A percentile compares a stretch with the other conserved stretches of the same genome.
Conservation (phyloP, 2,329 filamentous ascomycete genomes). For the Colletotrichum nymphaeae region DNA sequence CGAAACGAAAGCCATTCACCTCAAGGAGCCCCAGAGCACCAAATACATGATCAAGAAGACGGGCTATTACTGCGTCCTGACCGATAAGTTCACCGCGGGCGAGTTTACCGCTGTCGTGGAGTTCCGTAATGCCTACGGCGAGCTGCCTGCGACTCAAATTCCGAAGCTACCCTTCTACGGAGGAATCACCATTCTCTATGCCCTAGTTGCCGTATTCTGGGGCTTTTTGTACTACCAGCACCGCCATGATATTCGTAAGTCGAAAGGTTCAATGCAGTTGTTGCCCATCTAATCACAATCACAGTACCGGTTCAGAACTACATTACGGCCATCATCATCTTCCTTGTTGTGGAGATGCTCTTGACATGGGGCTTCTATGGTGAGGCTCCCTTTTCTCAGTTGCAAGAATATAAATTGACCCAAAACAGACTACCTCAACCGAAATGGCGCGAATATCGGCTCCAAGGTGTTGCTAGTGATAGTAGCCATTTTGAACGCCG, state of each 20-base stretch:
- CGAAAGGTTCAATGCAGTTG: neutral
- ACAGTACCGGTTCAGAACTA: constrained; percentile 96
- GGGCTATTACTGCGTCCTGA: constrained; percentile 95
- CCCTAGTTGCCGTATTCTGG: constrained; percentile 88
- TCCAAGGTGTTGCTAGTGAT: constrained; percentile 89
- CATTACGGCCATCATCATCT: constrained; percentile 95
- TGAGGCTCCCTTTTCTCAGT: constrained; percentile 49
- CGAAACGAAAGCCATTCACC: constrained; percentile 82
- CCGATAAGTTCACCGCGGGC: constrained; percentile 73
- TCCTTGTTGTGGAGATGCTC: constrained; percentile 94
- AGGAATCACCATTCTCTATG: constrained; percentile 92
- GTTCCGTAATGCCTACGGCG: constrained; percentile 96
- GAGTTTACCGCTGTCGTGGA: constrained; percentile 86
- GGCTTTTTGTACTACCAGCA: constrained; percentile 96
- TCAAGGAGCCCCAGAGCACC: constrained; percentile 78
- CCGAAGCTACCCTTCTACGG: constrained; percentile 98
- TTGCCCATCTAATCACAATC: neutral
- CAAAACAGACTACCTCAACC: constrained; percentile 84
- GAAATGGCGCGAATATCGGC: constrained; percentile 84
- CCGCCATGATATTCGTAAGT: constrained; percentile 75
- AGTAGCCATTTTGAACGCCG: constrained; percentile 93
- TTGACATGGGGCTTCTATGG: constrained; percentile 99
- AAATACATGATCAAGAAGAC: constrained; percentile 90
- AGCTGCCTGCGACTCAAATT: constrained; percentile 94
- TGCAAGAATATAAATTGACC: constrained; percentile 46